Evolutionary conservation across 1,284 basidiomycete species (phyloP), one percentile per base, ranked within the genome.

Genomic region (Ganoderma multipileum): DNA sequence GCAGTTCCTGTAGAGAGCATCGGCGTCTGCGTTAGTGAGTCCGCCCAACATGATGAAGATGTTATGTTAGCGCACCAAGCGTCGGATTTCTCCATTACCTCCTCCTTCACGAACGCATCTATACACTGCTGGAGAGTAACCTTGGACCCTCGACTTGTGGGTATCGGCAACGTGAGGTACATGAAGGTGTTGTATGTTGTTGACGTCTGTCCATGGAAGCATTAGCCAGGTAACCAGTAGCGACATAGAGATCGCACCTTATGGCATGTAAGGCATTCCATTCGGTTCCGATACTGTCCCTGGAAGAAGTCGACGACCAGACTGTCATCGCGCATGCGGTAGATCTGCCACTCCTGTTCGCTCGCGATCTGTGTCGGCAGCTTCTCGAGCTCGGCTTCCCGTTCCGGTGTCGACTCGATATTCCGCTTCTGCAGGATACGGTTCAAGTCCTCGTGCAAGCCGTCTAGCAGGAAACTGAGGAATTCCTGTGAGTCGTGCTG

Each of bases 401-500:
- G 88, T 76, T 94, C 91, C 3, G 94, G 91, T n/a, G 94, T 94
- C 39, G 89, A 86, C 58, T 90, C 86, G 62, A 89, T 85, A 26
- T 85, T 83, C 1, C 95, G 94, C 78, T 95, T 96, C 44, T 89
- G 82, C 70, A 95, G 82, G 61, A 99, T 87, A 23, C 96, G 89
- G 78, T 99, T 99, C 68, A 99, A 85, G 80, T 99, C 97, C 80
- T 99, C 97, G 80, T 99, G 97, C 60, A 99, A 87, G 1, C 96
- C 96, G 78, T 99, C 97, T 65, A 99, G 85, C 30, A 99, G 87
- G 83, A 98, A 98, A 39, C 91, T 95, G 30, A 99, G 85, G 81
- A 99, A 97, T 82, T 99, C 97, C 81, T 99, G 97, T 28, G 95
- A 97, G 81, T 99, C 97, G 77, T 99, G 97, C 81, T 99, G 97